phyloP scores from a whole-genome alignment of 2,329 filamentous ascomycete species.

The Coccinonectria pachysandricola region DNA sequence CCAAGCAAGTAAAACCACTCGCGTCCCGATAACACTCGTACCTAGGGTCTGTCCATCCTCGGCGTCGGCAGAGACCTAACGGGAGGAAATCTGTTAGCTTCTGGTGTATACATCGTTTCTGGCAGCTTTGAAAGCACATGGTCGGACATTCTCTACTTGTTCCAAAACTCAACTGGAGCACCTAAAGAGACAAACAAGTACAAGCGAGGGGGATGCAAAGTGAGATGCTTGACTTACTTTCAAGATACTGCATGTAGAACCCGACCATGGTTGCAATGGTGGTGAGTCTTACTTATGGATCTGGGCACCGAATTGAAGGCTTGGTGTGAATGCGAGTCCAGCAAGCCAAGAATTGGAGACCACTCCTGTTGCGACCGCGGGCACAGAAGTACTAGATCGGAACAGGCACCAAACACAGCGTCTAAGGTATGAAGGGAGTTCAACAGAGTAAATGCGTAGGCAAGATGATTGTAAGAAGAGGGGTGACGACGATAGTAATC shows the following conservation, averaged over 20 bases:
- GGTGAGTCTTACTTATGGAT: conserved; percentile 15
- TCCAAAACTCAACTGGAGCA: no score
- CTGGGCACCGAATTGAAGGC: conserved; percentile 5
- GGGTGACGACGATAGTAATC: no score
- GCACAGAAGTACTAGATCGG: no score
- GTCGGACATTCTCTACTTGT: no score
- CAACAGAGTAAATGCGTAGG: no score
- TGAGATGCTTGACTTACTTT: conserved; percentile 49
- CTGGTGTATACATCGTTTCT: conserved; percentile 1
- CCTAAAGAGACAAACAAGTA: no score
- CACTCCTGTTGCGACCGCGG: no score
- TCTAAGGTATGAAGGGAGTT: no score
- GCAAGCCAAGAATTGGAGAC: conserved; percentile 14
- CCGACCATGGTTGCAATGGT: conserved; percentile 42
- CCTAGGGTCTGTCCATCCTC: conserved; percentile 83
- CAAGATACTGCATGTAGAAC: conserved; percentile 63
- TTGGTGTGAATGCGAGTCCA: conserved; percentile 8
- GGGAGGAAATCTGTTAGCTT: conserved; percentile 25
- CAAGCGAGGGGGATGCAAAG: no score
- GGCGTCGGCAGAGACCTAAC: conserved; percentile 83
- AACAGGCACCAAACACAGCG: no score
- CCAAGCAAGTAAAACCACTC: conserved; percentile 76
- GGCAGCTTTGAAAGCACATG: no score
- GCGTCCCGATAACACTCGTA: conserved; percentile 73
- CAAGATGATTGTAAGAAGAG: no score